Conservation (phyloP, 768 basidiomycete species). For the Leucocoprinus birnbaumii region DNA sequence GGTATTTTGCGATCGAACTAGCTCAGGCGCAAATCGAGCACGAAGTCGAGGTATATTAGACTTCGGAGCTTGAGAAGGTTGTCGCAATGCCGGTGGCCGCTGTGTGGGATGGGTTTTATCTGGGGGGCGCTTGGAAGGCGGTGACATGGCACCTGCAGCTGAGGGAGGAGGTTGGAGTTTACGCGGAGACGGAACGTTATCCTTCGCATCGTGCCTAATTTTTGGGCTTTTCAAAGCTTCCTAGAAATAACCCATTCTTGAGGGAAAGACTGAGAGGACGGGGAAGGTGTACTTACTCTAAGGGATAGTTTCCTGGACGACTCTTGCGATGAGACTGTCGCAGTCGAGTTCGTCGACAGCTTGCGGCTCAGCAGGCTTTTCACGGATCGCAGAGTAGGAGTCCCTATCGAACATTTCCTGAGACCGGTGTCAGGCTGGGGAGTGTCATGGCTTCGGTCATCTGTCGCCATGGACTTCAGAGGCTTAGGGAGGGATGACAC, state of each 20-base stretch:
- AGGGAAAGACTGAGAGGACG: not conserved
- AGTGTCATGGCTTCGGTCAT: not conserved
- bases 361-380: constrained; percentile 14
- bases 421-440: not conserved
- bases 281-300: not conserved
- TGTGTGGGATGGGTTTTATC: not conserved
- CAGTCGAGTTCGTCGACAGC: not conserved
- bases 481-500: not conserved
- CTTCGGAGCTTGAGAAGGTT: constrained; percentile 9
- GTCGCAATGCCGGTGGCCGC: not conserved
- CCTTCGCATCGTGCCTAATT: not conserved
- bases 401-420: not conserved
- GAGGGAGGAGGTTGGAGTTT: not conserved
- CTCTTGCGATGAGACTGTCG: not conserved
- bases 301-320: not conserved
- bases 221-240: not conserved
- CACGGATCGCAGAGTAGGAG: constrained; percentile 11
- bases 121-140: not conserved
- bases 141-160: not conserved
- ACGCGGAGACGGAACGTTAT: not conserved
- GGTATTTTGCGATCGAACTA: constrained; percentile 19
- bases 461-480: not conserved
- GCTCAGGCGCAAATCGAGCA: constrained; percentile 19
- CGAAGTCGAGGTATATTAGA: constrained; percentile 36
- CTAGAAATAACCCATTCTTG: not conserved